phyloP scores from a whole-genome alignment of 2,329 filamentous ascomycete genomes.

The Venturia pyrina region DNA sequence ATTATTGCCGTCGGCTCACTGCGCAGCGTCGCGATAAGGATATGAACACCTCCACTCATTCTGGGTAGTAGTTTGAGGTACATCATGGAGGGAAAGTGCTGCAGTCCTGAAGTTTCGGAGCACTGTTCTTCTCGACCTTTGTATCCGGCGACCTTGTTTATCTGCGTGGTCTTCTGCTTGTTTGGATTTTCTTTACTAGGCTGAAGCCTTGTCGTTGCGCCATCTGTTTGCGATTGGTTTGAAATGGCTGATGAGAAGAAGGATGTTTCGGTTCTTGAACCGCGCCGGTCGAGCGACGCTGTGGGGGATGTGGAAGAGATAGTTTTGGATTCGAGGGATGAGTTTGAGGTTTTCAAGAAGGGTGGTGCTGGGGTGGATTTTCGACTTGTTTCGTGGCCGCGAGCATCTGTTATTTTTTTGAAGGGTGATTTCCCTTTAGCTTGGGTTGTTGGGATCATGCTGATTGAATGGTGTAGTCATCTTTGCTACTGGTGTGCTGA shows the following conservation, averaged over 20 bases:
- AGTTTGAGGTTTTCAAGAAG: constrained; percentile 41
- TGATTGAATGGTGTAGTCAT: constrained; percentile 24
- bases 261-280: constrained; percentile 18
- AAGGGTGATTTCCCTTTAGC: constrained; percentile 25
- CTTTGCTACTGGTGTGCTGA: constrained; percentile 41
- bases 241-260: constrained; percentile 21
- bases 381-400: constrained; percentile 43
- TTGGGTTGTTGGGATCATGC: not conserved
- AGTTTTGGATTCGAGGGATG: constrained; percentile 19
- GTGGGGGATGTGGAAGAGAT: constrained; percentile 20
- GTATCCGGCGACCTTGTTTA: too few relatives aligned
- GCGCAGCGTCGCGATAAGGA: not conserved
- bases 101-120: too few relatives aligned
- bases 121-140: too few relatives aligned
- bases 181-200: not conserved
- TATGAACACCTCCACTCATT: not conserved
- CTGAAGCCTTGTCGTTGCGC: not conserved
- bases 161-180: not conserved
- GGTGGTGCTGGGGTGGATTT: constrained; percentile 41
- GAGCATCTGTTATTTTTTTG: constrained; percentile 42
- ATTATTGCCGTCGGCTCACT: not conserved
- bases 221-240: not conserved
- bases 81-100: not conserved
- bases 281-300: constrained; percentile 17
- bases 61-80: not conserved